A percentile compares a stretch with the other conserved stretches of the same genome.
phyloP scores from a whole-genome alignment of 1,284 basidiomycete species.

The Leccinum griseonigrum region DNA sequence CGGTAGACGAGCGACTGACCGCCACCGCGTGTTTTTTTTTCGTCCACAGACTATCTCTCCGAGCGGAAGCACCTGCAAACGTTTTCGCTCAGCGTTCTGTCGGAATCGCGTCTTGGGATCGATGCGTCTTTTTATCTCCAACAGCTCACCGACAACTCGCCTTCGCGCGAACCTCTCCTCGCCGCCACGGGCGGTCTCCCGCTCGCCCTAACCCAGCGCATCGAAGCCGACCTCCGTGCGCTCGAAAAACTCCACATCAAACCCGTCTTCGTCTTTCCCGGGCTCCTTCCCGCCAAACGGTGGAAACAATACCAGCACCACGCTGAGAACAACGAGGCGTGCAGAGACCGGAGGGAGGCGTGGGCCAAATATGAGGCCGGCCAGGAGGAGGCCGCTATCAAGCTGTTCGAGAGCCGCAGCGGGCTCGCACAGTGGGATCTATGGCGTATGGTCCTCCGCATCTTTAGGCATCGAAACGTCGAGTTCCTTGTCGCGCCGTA shows the following conservation, averaged over 20 bases:
- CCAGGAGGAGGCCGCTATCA: constrained; percentile 83
- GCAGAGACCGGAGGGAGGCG: constrained; percentile 74
- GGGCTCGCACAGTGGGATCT: constrained; percentile 81
- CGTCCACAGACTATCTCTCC: constrained; percentile 65
- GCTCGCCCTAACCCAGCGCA: constrained; percentile 78
- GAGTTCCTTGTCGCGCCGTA: constrained; percentile 98
- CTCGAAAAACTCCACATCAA: constrained; percentile 93
- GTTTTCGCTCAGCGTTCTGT: constrained; percentile 78
- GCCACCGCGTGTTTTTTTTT: neutral
- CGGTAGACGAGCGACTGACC: neutral
- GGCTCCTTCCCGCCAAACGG: constrained; percentile 70
- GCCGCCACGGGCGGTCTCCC: constrained; percentile 94
- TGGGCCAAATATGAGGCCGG: constrained; percentile 91
- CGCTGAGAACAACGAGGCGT: constrained; percentile 67
- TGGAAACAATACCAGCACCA: constrained; percentile 55
- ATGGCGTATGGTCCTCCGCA: constrained; percentile 87
- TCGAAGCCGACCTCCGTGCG: constrained; percentile 88
- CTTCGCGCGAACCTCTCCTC: constrained; percentile 84
- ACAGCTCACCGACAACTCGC: constrained; percentile 72
- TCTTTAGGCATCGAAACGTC: constrained; percentile 93
- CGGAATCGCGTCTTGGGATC: constrained; percentile 94
- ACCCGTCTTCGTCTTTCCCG: constrained; percentile 96
- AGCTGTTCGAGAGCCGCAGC: constrained; percentile 70
- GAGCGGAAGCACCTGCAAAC: constrained; percentile 88
- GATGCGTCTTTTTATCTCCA: constrained; percentile 93